Base-by-base conservation (phyloP, 768 basidiomycete species). In the Pleurotus salmoneostramineus region DNA sequence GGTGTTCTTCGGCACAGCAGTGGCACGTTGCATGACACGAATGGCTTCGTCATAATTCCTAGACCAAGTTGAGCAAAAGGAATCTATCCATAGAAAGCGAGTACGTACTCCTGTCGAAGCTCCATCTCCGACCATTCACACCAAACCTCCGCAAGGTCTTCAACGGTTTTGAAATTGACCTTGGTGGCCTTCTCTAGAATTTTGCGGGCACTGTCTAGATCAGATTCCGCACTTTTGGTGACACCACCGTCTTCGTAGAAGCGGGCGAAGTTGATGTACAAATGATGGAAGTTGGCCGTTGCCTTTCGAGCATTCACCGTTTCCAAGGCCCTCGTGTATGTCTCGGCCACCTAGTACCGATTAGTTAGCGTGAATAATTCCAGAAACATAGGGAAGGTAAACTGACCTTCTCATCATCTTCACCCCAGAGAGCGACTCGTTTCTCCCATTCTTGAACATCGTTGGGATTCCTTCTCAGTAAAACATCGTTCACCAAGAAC, bases 381-480 rank as follows among this genome's bases (percentile, higher is more conserved):
- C 7, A n/a, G 50, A 17, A 47, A 27, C 27, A 54, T 3, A 32
- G 34, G 33, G 11, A 52, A 40, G 6, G 32, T 17, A 5, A 10
- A 31, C 71, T 12, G 61, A 93, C 95, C 80, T 95, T 96, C 63
- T 90, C 92, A 66, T 99, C 95, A 63, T 97, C 84, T 56, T 95
- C 88, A 2, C 91, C 97, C 83, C 86, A 96, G 31, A 98, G 72
- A 2, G 95, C 95, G 15, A 98, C 84, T 36, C 96, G 79, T 73
- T 99, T 99, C 75, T 98, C 97, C 97, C 97, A 99, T 69, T 99
- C 97, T 63, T 97, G 94, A 1, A 98, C 97, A 65, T 99, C 97
- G 64, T 98, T 92, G 4, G 93, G 92, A 77, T 99, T 99, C 65
- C 97, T 78, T 60, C 97, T 77, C 36, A 98, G 71, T 12, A 98